Evolutionary conservation across 257 asterid species (phyloP).

Genomic region (Fraxinus americana): DNA sequence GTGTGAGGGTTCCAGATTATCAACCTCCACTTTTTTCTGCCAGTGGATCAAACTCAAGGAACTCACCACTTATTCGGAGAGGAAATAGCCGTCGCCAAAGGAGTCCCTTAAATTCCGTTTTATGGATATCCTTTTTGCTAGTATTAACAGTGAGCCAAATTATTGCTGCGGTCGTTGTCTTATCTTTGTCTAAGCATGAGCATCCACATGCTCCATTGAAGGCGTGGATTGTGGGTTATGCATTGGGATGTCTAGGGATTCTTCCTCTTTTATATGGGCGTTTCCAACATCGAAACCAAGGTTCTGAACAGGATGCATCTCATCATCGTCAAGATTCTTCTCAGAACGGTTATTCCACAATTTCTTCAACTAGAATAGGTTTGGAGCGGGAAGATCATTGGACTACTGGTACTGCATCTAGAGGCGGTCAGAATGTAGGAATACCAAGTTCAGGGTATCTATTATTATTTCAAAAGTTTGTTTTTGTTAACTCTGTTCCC

Average conservation of each 20-base stretch:
- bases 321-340: slow-evolving; percentile 58
- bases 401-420: slow-evolving; percentile 45
- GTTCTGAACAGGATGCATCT: slow-evolving; percentile 65
- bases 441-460: slow-evolving; percentile 61
- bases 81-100: slow-evolving; percentile 70
- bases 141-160: slow-evolving; percentile 79
- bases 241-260: slow-evolving; percentile 80
- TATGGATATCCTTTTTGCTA: slow-evolving; percentile 65
- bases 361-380: slow-evolving; percentile 52
- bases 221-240: slow-evolving; percentile 85
- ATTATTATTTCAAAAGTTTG: slow-evolving; percentile 15
- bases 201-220: slow-evolving; percentile 82
- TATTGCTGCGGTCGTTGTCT: slow-evolving; percentile 73
- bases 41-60: slow-evolving; percentile 60
- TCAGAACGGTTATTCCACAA: slow-evolving; percentile 41
- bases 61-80: slow-evolving; percentile 60
- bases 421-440: slow-evolving; percentile 51
- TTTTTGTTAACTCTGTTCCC: not conserved
- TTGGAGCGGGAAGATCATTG: slow-evolving; percentile 55
- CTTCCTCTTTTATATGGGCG: slow-evolving; percentile 96
- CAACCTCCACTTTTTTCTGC: slow-evolving; percentile 57
- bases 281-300: slow-evolving; percentile 65
- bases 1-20: slow-evolving; percentile 50
- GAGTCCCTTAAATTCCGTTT: slow-evolving; percentile 76
- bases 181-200: slow-evolving; percentile 73